phyloP scores from a whole-genome alignment of 306 rosid species.

The Leucaena leucocephala region DNA sequence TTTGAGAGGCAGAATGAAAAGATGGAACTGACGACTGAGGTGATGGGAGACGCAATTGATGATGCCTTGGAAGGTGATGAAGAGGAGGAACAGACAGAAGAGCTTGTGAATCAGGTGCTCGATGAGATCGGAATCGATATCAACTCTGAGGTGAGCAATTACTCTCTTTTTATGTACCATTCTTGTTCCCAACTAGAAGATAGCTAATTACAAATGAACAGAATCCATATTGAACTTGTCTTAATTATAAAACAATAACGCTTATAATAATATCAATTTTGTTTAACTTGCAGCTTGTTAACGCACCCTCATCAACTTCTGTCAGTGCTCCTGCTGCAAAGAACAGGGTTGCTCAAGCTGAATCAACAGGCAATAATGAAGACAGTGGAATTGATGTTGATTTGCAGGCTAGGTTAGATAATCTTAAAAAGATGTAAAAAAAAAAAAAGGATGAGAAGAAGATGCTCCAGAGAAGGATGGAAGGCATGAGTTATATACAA shows the following conservation, averaged over 20 bases:
- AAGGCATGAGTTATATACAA: conserved; percentile 24
- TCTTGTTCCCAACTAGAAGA: not conserved
- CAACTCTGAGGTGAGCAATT: conserved; percentile 66
- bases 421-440: conserved; percentile 45
- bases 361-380: conserved; percentile 60
- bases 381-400: conserved; percentile 81
- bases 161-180: not conserved
- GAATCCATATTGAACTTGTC: not conserved
- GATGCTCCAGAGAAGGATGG: conserved; percentile 16
- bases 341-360: conserved; percentile 72
- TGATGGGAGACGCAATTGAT: conserved; percentile 72
- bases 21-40: conserved; percentile 66
- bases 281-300: conserved; percentile 61
- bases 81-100: conserved; percentile 73
- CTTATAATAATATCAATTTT: conserved; percentile 19
- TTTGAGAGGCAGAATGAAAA: conserved; percentile 74
- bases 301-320: conserved; percentile 67
- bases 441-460: not conserved
- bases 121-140: conserved; percentile 67
- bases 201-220: not conserved
- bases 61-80: conserved; percentile 76
- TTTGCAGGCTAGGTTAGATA: conserved; percentile 58
- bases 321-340: conserved; percentile 67
- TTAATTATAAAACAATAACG: not conserved
- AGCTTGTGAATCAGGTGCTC: conserved; percentile 68